Evolutionary conservation across 1,284 basidiomycete genomes (phyloP), one percentile per base, ranked within the genome.

Genomic region (Leccinum pachyderme): DNA sequence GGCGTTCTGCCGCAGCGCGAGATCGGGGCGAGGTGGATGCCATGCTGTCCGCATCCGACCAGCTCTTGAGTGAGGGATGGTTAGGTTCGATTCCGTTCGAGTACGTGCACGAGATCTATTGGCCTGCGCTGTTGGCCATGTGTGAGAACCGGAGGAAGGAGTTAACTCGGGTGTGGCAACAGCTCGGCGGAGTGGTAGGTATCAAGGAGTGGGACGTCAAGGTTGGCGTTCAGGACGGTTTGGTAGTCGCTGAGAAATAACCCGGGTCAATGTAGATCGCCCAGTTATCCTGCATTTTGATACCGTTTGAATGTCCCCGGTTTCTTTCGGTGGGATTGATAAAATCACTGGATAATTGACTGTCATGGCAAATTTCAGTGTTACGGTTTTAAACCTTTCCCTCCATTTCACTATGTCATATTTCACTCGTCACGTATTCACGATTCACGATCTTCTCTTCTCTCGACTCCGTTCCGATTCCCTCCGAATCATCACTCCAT

Each of bases 61-160:
- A 80, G 72, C 72, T 87, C 33, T 80, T 87, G 72, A 74, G 72
- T 11, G 78, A 82, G 35, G 70, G 76, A 63, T 91, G 88, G 86
- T 79, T 78, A 11, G 89, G 89, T 9, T 70, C 70, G 8, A 65
- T 73, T 32, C 75, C 82, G 22, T 88, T 91, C 61, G 78, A 81
- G 54, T 93, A 90, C 62, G 75, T 79, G 0, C 90, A 93, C 64
- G 81, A 82, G 31, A 77, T 80, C 58, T 93, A 91, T 66, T 92
- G 91, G 88, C 78, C 81, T 1, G 77, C 79, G n/a, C 75, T 93
- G 27, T 70, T 89, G 2, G 64, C 73, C 53, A 71, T 86, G 63
- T 81, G 81, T 56, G 76, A 81, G 12, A 75, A 79, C 54, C 75
- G 82, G 47, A 74, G 76, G 47, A 72, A 75, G 44, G 66, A 60